Percentiles rank a stretch among this genome's conserved stretches.
Conservation (phyloP, 106 monocot genomes). For the Acorus calamus region DNA sequence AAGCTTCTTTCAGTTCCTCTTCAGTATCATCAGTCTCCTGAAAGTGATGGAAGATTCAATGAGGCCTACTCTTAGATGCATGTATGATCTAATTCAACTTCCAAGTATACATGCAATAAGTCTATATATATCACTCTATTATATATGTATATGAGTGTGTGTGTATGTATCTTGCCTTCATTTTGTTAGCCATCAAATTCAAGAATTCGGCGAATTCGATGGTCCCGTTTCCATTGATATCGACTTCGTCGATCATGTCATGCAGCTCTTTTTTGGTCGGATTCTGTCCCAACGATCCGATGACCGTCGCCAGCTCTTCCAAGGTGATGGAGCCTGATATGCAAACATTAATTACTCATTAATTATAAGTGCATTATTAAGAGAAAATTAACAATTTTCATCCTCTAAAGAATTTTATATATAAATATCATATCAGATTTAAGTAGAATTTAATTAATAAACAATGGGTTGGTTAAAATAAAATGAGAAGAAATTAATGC, state of each 20-base stretch:
- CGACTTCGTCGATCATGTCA: slow-evolving; percentile 19
- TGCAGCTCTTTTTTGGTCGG: slow-evolving; percentile 17
- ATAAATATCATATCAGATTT: too few relatives aligned
- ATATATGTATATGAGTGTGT: background rate
- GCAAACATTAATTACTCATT: too few relatives aligned
- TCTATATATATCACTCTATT: slow-evolving; percentile 10
- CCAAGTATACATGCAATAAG: too few relatives aligned
- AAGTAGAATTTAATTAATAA: too few relatives aligned
- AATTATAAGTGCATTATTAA: too few relatives aligned
- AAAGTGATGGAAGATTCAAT: background rate
- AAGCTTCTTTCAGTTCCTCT: slow-evolving; percentile 45
- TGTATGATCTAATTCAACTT: too few relatives aligned
- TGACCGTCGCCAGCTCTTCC: slow-evolving; percentile 20
- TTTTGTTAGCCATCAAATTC: slow-evolving; percentile 13
- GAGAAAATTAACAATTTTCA: too few relatives aligned
- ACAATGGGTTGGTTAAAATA: too few relatives aligned
- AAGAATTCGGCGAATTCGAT: slow-evolving; percentile 32
- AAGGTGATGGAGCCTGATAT: slow-evolving; percentile 9
- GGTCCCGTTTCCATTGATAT: slow-evolving; percentile 21
- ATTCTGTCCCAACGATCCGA: slow-evolving; percentile 14
- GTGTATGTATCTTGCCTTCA: background rate
- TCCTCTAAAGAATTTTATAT: too few relatives aligned
- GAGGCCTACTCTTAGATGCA: too few relatives aligned
- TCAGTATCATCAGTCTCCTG: slow-evolving; percentile 34
- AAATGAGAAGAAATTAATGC: too few relatives aligned